Evolutionary conservation across 192 early-diverging fungal species (phyloP).

Genomic region (Backusella psychrophila): DNA sequence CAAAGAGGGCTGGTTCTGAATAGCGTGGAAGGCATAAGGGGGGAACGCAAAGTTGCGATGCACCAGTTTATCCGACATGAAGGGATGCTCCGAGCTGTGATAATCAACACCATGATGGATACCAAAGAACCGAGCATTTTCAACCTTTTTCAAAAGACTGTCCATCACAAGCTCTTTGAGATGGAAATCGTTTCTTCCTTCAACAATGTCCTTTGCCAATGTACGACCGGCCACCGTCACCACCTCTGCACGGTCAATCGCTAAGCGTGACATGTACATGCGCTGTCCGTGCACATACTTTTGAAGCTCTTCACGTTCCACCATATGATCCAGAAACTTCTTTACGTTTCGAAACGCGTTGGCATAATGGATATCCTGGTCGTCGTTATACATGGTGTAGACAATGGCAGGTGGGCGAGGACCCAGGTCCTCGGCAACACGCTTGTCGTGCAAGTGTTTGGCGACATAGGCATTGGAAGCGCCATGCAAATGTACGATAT

Average conservation of each 20-base stretch:
- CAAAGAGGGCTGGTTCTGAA: conserved; percentile 6
- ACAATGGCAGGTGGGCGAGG: conserved; percentile 48
- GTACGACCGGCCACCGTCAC: conserved; percentile 47
- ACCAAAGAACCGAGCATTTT: conserved; percentile 46
- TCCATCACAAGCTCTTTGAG: conserved; percentile 55
- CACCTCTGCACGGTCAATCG: conserved; percentile 46
- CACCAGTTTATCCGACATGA: conserved; percentile 35
- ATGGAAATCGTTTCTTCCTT: conserved; percentile 49
- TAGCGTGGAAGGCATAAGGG: conserved; percentile 23
- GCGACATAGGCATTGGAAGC: conserved; percentile 35
- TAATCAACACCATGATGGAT: conserved; percentile 53
- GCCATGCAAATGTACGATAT: conserved; percentile 45
- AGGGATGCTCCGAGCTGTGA: conserved; percentile 31
- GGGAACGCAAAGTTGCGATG: conserved; percentile 42
- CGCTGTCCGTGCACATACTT: conserved; percentile 46
- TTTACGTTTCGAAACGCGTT: conserved; percentile 45
- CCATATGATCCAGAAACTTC: conserved; percentile 45
- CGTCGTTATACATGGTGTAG: conserved; percentile 56
- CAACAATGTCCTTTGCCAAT: conserved; percentile 52
- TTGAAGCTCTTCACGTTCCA: conserved; percentile 26
- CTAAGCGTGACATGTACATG: conserved; percentile 49
- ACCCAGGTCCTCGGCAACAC: conserved; percentile 24
- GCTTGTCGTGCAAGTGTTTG: conserved; percentile 40
- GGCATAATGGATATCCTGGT: conserved; percentile 51
- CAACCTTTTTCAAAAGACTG: conserved; percentile 44